phyloP scores from a whole-genome alignment of 2,329 filamentous ascomycete genomes.

The Aschersonia sp. region DNA sequence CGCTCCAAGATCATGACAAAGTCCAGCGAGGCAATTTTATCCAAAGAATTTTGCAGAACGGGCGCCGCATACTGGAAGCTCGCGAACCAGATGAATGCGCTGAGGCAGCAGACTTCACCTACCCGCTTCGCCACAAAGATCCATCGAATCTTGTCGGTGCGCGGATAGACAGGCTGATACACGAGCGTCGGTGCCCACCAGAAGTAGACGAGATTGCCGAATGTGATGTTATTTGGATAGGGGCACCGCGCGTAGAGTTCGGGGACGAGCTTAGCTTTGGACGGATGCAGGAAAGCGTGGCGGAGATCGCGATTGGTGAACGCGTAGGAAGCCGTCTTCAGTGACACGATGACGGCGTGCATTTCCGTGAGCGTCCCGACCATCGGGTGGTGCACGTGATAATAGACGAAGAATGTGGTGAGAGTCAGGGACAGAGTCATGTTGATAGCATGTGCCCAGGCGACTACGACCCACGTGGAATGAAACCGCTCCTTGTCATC shows the following conservation, averaged over 20 bases:
- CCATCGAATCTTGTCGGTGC: conserved; percentile 71
- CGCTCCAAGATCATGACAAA: conserved; percentile 73
- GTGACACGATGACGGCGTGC: conserved; percentile 88
- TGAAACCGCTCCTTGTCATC: conserved; percentile 54
- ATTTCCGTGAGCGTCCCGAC: conserved; percentile 84
- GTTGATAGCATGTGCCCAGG: conserved; percentile 70
- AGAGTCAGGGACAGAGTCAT: conserved; percentile 67
- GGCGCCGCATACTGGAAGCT: conserved; percentile 91
- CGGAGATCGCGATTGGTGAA: conserved; percentile 93
- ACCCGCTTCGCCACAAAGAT: conserved; percentile 73
- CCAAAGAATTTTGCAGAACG: conserved; percentile 74
- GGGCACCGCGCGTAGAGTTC: conserved; percentile 71
- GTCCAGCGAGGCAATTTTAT: conserved; percentile 72
- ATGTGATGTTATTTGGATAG: conserved; percentile 82
- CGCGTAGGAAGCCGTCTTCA: conserved; percentile 92
- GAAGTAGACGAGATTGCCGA: conserved; percentile 81
- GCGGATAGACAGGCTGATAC: conserved; percentile 93
- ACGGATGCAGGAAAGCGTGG: conserved; percentile 73
- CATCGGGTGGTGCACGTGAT: conserved; percentile 78
- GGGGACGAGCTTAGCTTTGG: conserved; percentile 54
- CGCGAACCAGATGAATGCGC: conserved; percentile 88
- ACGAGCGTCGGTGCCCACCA: conserved; percentile 96
- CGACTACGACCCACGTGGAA: conserved; percentile 65
- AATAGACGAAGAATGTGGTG: conserved; percentile 79
- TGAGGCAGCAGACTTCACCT: conserved; percentile 60